Evolutionary conservation across 805 yeast species (phyloP), one percentile per base, ranked within the genome.

Genomic region (Lipomyces chichibuensis): DNA sequence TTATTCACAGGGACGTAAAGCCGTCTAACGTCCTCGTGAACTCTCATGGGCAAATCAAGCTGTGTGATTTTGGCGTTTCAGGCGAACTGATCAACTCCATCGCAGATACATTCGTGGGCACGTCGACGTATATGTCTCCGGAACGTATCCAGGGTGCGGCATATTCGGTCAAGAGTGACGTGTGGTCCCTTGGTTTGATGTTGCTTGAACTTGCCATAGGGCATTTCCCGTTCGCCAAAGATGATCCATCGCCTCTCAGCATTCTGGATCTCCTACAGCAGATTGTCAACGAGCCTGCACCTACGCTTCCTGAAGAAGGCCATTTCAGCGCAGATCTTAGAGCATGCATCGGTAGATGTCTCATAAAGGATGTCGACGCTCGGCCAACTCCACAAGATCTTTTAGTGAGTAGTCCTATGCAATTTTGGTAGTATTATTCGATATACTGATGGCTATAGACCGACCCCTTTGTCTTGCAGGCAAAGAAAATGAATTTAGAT

Each of bases 71-170:
- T 80, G 99, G 99, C 25, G 99, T 95, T 33, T 89, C 96, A 75
- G 99, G 99, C 11, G 97, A 92, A 75, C 97, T 95, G 23, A 97
- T 91, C 65, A 92, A 94, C 78, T 95, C 99, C 0, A 85, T 95
- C 66, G 99, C 98, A 0, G 97, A 95, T 74, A 95, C 99, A 0
- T 95, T 95, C 81, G 98, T 95, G 9, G 99, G 99, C 0, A 95
- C 99, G 0, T 92, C 97, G 0, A 92, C 96, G 0, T 95, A 95
- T 76, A 95, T 95, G 96, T 73, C 75, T 2, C 99, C 99, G 0
- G 99, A 95, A 74, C 84, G 99, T 69, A 94, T 95, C 64, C 97
- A 92, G 78, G 99, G 99, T 23, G 91, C 91, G 55, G 88, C 88
- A 9, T 95, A 95, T 78, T 90, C 97, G 8, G 88, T 93, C n/a